phyloP scores from a whole-genome alignment of 2,329 filamentous ascomycete species.

The Paecilomyces dactylethromorphus region DNA sequence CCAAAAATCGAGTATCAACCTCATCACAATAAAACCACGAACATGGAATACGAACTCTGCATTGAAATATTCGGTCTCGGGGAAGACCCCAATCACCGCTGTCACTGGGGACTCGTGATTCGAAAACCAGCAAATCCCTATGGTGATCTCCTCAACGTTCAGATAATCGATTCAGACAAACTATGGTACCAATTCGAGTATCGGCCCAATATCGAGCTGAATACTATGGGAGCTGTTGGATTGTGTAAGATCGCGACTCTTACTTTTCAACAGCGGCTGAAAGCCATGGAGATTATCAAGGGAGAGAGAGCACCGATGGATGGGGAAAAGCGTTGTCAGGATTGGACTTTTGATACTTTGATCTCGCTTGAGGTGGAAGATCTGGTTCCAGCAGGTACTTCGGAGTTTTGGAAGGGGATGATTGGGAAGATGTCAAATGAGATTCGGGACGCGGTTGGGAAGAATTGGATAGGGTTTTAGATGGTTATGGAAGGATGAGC shows the following conservation, averaged over 20 bases:
- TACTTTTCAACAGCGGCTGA: conserved; percentile 9
- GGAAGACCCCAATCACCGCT: conserved; percentile 14
- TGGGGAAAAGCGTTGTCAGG: conserved; percentile 14
- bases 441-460: conserved; percentile 7
- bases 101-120: conserved; percentile 19
- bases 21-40: too few species aligned
- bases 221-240: conserved; percentile 15
- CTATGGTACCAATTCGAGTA: conserved; percentile 18
- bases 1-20: too few species aligned
- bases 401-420: conserved; percentile 17
- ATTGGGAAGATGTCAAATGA: conserved; percentile 11
- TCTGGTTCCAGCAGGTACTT: conserved; percentile 16
- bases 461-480: neutral
- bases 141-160: conserved; percentile 21
- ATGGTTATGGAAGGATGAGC: too few species aligned
- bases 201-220: conserved; percentile 13
- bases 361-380: conserved; percentile 19
- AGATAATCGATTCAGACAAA: conserved; percentile 12
- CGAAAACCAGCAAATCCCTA: conserved; percentile 16
- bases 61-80: conserved; percentile 17
- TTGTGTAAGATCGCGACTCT: conserved; percentile 13
- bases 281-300: conserved; percentile 13
- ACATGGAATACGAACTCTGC: conserved; percentile 11
- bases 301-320: conserved; percentile 13
- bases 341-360: conserved; percentile 18